phyloP scores from a whole-genome alignment of 306 rosid genomes.

The Parietaria judaica region DNA sequence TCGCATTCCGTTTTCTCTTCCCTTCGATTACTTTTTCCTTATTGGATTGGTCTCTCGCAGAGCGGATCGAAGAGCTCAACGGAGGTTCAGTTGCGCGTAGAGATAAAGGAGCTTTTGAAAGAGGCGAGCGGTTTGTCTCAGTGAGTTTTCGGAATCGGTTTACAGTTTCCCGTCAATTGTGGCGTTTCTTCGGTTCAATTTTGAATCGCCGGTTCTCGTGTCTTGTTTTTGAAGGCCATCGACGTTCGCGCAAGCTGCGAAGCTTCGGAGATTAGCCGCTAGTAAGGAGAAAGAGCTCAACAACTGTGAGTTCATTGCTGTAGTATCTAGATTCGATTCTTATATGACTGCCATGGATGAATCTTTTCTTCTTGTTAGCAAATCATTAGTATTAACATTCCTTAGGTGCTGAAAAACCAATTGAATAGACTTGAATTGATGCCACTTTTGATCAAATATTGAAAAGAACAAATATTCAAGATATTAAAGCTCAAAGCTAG shows the following conservation, averaged over 20 bases:
- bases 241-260: slow-evolving; percentile 86
- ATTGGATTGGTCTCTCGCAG: slow-evolving; percentile 26
- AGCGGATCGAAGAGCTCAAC: slow-evolving; percentile 30
- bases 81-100: slow-evolving; percentile 43
- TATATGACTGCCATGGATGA: too few relatives aligned
- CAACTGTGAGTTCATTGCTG: slow-evolving; percentile 42
- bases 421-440: neutral
- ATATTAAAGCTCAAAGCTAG: too few relatives aligned
- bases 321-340: slow-evolving; percentile 8
- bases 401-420: neutral
- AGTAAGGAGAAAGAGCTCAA: slow-evolving; percentile 83
- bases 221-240: slow-evolving; percentile 48
- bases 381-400: neutral
- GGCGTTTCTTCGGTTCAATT: neutral
- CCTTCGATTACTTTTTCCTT: neutral
- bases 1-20: neutral
- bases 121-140: slow-evolving; percentile 76
- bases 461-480: too few relatives aligned
- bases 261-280: slow-evolving; percentile 66
- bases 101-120: slow-evolving; percentile 60
- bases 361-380: neutral
- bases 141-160: slow-evolving; percentile 32
- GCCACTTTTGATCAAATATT: too few relatives aligned
- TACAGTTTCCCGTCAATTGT: neutral
- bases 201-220: neutral